Evolutionary conservation across 768 basidiomycete genomes (phyloP), one percentile per base, ranked within the genome.

Genomic region (Scleroderma citrinum): DNA sequence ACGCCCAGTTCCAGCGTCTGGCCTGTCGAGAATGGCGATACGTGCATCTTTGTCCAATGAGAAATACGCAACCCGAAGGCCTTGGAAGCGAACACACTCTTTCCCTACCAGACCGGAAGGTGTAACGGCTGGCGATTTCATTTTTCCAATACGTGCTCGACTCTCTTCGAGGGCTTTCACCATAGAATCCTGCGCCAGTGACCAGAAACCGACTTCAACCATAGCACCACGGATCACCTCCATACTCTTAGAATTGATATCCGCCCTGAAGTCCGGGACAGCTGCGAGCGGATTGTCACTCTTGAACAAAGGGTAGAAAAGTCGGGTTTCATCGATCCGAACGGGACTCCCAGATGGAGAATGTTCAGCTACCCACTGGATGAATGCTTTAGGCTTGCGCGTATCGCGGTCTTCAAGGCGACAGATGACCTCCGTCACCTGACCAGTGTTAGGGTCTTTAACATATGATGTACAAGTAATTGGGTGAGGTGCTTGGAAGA

Each of bases 351-450:
- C 82, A 1, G 87, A 84, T 19, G 80, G 69, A 7, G 74, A 67
- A 63, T 93, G 87, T 61, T 90, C 85, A 21, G 89, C 92, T 13
- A 99, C 91, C 95, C 95, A 99, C 61, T 98, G 95, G 59, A 98
- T 92, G 68, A 82, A 97, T 26, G 92, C 82, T 63, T 95, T 97
- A 12, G 90, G 87, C 66, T 95, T 97, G 67, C 79, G 82, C 14
- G 71, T 60, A 10, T 78, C 80, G 34, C 75, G 76, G 50, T 90
- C 81, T 65, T 97, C 93, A 29, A 92, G 69, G 46, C 74, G 77
- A 66, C 86, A 90, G 44, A 86, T 65, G 46, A 99, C 78, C 66
- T 95, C 92, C 4, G 74, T 74, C 6, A 96, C 85, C 45, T 81
- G 70, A 20, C 92, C 89, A 0, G 82, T 82, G 3, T 65, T 59